Percentiles rank a stretch among this genome's conserved stretches.
Conservation (phyloP, 768 basidiomycete genomes). For the Hypsizygus marmoreus region DNA sequence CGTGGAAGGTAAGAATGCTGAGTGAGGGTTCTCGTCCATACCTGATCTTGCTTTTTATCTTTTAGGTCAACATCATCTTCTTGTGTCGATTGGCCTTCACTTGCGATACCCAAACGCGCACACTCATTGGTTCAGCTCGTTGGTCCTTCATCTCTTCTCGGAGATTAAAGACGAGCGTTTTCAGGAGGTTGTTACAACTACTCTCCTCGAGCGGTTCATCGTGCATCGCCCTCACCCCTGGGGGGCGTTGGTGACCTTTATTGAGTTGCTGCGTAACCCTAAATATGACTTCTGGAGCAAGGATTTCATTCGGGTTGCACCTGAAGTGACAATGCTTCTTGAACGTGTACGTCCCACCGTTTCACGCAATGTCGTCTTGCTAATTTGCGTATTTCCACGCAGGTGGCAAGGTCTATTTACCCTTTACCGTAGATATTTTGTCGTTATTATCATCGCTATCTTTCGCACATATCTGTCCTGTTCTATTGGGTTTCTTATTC, state of each 20-base stretch:
- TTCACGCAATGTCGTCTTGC: slow-evolving; percentile 8
- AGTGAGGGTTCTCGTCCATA: not conserved
- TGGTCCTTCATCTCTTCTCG: slow-evolving; percentile 84
- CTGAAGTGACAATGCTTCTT: slow-evolving; percentile 83
- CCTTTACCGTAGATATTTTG: slow-evolving; percentile 66
- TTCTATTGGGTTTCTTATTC: slow-evolving; percentile 62
- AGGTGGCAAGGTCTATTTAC: slow-evolving; percentile 82
- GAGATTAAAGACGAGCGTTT: slow-evolving; percentile 78
- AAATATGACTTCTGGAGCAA: slow-evolving; percentile 93
- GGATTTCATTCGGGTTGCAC: slow-evolving; percentile 80
- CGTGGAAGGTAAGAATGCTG: slow-evolving; percentile 71
- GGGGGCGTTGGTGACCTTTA: slow-evolving; percentile 93
- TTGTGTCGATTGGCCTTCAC: slow-evolving; percentile 92
- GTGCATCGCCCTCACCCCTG: slow-evolving; percentile 96
- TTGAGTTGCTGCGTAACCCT: slow-evolving; percentile 87
- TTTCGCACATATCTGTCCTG: slow-evolving; percentile 74
- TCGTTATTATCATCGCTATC: slow-evolving; percentile 74
- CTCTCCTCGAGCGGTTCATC: slow-evolving; percentile 91
- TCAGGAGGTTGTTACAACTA: slow-evolving; percentile 83
- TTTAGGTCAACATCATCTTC: slow-evolving; percentile 90
- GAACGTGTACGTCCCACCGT: slow-evolving; percentile 64
- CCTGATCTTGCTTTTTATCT: slow-evolving; percentile 27
- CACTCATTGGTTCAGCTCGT: slow-evolving; percentile 96
- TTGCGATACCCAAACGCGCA: slow-evolving; percentile 98
- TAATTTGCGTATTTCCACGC: slow-evolving; percentile 14